phyloP scores from a whole-genome alignment of 805 yeast genomes.

The Sugiyamaella floridensis region DNA sequence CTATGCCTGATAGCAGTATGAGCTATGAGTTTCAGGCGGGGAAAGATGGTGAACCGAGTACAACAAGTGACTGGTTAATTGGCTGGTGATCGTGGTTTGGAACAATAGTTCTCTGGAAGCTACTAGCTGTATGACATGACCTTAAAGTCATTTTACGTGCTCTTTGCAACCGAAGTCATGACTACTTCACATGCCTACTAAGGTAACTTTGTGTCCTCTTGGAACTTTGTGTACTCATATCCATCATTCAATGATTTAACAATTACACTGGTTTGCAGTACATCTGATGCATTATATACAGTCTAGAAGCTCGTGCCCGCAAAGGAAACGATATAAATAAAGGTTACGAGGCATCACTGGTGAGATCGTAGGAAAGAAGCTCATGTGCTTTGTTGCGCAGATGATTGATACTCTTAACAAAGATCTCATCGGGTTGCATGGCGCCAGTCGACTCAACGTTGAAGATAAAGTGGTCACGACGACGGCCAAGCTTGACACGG shows the following conservation, averaged over 20 bases:
- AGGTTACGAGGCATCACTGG: neutral
- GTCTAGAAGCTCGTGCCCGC: neutral
- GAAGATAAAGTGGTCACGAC: conserved; percentile 87
- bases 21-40: no score
- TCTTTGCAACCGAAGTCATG: no score
- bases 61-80: no score
- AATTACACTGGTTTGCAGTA: neutral
- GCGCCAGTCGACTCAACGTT: conserved; percentile 95
- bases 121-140: no score
- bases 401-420: conserved; percentile 80
- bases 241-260: neutral
- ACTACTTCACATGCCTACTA: no score
- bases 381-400: conserved; percentile 59
- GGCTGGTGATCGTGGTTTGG: no score
- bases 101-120: no score
- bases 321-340: neutral
- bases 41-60: no score
- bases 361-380: conserved; percentile 17
- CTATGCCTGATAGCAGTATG: no score
- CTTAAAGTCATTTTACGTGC: no score
- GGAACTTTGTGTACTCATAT: no score
- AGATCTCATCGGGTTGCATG: conserved; percentile 94
- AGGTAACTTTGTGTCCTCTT: no score
- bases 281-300: neutral
- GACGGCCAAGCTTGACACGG: conserved; percentile 85